Evolutionary conservation across 371 early-diverging fungal genomes (phyloP), one percentile per base, ranked within the genome.

Genomic region (Mucor circinelloides): DNA sequence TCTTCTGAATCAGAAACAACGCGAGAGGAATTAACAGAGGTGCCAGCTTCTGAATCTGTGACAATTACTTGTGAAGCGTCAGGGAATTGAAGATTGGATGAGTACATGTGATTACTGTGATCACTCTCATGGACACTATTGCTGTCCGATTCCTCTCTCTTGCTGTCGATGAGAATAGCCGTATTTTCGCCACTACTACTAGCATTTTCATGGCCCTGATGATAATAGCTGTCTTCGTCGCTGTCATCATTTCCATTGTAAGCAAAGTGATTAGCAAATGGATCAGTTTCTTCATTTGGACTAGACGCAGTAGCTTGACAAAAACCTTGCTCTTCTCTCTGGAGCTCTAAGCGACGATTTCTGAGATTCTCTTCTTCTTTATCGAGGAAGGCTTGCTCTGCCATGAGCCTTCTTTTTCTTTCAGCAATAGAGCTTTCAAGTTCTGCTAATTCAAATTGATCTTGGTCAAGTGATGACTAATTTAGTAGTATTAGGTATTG

Each of bases 1-100:
- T 70, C 76, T 58, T 76, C 76, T 17, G 76, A 72, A 28, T 76
- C 76, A 27, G 73, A 73, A 6, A 54, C 32, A 44, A 52, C 60
- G 3, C 52, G 44, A 5, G 28, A 10, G 19, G 56, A 34, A 8
- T 19, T 44, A 31, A 31, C 34, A 30, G 25, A 15, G 5, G 25
- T 44, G 9, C 31, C 19, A 31, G 31, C 27, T 19, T 31, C 52
- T 9, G 36, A 32, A 28, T n/a, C 34, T 55, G 55, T 52, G 50
- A 19, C 38, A 34, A 56, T 46, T 8, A 44, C 19, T 30, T 28
- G 36, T 12, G 72, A 58, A n/a, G 55, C 38, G 32, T 36, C 34
- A 34, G 70, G 61, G 6, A 57, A 64, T 38, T 48, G 54, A 36
- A 64, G 57, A 27, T 60, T 52, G 2, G 69, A 30, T 10, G 50